These are phyloP conservation scores for Geranium incanum DNA, from an alignment of 441 rosid species.

Conservation along the genomic window DNA sequence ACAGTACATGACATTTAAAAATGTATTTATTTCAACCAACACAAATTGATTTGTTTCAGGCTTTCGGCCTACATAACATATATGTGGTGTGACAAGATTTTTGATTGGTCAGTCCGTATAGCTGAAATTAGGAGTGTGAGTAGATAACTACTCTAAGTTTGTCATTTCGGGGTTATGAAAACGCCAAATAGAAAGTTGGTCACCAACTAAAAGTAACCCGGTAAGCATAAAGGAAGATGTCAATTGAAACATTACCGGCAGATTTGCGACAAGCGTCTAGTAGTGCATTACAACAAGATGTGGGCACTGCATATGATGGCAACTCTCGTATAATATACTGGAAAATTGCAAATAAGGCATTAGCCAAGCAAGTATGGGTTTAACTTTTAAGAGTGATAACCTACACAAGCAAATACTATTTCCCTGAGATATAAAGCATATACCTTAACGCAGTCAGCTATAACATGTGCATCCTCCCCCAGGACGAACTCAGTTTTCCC, in stretches of 20 bases:
- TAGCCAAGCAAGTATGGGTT: conserved; percentile 16
- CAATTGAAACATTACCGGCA: conserved; percentile 15
- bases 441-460: conserved; percentile 97
- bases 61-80: neutral
- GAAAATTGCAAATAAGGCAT: conserved; percentile 23
- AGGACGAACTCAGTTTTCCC: conserved; percentile 69
- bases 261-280: conserved; percentile 92
- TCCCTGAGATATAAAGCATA: conserved; percentile 15
- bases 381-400: conserved; percentile 3
- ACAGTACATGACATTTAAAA: neutral
- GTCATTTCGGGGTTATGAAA: neutral
- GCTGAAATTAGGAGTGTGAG: neutral
- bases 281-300: conserved; percentile 96
- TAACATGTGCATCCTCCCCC: conserved; percentile 81
- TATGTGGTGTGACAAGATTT: neutral
- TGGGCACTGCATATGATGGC: conserved; percentile 98
- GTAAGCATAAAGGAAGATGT: conserved; percentile 14
- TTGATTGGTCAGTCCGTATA: neutral
- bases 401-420: conserved; percentile 16
- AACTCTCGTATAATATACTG: conserved; percentile 92
- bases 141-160: neutral
- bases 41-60: neutral
- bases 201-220: neutral
- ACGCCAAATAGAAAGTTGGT: neutral
- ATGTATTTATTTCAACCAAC: neutral